These are phyloP conservation scores for Neobulgaria alba DNA, from an alignment of 2,329 filamentous ascomycete species.

Conservation along the genomic window DNA sequence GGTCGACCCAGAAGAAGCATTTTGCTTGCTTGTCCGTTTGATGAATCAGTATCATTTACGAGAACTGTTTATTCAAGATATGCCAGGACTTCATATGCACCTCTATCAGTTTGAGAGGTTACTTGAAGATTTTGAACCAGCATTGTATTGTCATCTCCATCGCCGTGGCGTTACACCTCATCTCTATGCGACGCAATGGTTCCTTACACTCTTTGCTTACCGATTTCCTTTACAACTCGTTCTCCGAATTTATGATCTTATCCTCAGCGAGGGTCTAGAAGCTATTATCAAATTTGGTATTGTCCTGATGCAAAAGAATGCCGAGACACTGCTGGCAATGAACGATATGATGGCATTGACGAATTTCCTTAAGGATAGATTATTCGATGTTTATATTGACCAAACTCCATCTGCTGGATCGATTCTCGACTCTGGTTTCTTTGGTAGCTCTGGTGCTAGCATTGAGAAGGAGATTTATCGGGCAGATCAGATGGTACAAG, in stretches of 20 bases:
- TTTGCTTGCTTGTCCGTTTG: conserved; percentile 81
- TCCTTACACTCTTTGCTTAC: conserved; percentile 96
- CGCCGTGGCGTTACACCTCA: conserved; percentile 81
- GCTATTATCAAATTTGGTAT: conserved; percentile 93
- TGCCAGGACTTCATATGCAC: conserved; percentile 89
- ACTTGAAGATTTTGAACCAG: conserved; percentile 87
- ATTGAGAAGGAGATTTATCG: conserved; percentile 94
- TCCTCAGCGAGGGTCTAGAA: conserved; percentile 84
- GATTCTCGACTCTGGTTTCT: conserved; percentile 93
- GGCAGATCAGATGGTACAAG: conserved; percentile 84
- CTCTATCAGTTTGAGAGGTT: conserved; percentile 93
- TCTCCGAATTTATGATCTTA: conserved; percentile 90
- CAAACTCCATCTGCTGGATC: conserved; percentile 86
- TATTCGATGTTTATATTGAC: conserved; percentile 97
- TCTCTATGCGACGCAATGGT: conserved; percentile 97
- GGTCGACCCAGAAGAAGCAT: conserved; percentile 97
- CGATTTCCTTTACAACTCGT: conserved; percentile 94
- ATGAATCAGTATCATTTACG: conserved; percentile 96
- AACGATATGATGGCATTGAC: conserved; percentile 87
- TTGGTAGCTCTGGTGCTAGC: conserved; percentile 81
- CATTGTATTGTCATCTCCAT: conserved; percentile 87
- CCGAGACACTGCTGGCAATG: conserved; percentile 66
- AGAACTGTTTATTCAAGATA: conserved; percentile 89
- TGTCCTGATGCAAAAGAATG: conserved; percentile 93
- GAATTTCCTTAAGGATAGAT: conserved; percentile 80